A percentile compares a stretch with the other conserved stretches of the same genome.
Evolutionary conservation across 75 land plant genomes (phyloP).

Genomic region (Pseudotsuga menziesii): DNA sequence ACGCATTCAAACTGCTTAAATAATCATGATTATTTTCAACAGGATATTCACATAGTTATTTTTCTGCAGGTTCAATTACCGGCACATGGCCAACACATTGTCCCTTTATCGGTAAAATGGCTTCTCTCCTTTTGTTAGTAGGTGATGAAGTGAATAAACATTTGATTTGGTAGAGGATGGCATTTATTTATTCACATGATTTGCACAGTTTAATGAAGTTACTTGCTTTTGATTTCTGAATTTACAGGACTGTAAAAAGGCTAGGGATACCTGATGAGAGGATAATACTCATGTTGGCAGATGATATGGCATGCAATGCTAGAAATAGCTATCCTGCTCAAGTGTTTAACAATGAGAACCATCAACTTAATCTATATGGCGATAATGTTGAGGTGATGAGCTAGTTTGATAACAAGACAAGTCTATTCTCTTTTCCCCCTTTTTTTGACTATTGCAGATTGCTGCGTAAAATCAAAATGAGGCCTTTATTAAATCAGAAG

Average conservation of each 20-base stretch:
- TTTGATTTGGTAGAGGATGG: too few relatives aligned
- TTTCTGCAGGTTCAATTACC: constrained; percentile 86
- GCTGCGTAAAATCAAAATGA: too few relatives aligned
- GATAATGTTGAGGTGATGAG: constrained; percentile 89
- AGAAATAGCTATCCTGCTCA: constrained; percentile 95
- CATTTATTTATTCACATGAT: neutral
- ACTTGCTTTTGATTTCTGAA: constrained; percentile 2
- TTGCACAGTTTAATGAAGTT: neutral
- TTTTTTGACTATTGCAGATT: too few relatives aligned
- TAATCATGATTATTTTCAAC: too few relatives aligned
- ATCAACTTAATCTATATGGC: constrained; percentile 90
- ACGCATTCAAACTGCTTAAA: too few relatives aligned
- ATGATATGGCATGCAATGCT: constrained; percentile 99
- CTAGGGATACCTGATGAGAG: constrained; percentile 97
- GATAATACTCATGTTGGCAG: constrained; percentile 98
- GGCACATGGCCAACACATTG: constrained; percentile 98
- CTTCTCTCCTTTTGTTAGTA: neutral
- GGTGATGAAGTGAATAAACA: too few relatives aligned
- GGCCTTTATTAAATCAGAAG: too few relatives aligned
- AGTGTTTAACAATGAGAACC: constrained; percentile 98
- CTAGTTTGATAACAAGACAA: neutral
- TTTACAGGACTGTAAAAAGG: constrained; percentile 87
- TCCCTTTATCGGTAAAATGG: constrained; percentile 75
- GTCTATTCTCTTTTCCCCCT: too few relatives aligned
- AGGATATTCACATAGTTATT: neutral